Percentiles rank a stretch among this genome's conserved stretches.
Evolutionary conservation across 2,329 filamentous ascomycete species (phyloP).

Genomic region (Bipolaris cookei): DNA sequence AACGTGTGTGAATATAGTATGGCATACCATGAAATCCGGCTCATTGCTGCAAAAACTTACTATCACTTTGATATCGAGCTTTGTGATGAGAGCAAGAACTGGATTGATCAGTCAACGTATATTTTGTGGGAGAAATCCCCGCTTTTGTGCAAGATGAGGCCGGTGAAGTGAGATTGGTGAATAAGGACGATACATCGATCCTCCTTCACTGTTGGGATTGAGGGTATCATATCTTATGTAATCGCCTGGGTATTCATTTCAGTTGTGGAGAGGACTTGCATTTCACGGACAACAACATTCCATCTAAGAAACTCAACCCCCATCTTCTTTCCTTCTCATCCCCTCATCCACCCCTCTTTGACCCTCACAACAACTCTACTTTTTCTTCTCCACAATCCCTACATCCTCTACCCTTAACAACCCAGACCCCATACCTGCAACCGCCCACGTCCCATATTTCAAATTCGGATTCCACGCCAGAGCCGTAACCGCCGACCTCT

Average conservation of each 20-base stretch:
- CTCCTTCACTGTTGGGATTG: too few species aligned
- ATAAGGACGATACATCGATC: not conserved
- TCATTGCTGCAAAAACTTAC: constrained; percentile 49
- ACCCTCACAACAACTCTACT: too few species aligned
- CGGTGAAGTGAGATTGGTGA: constrained; percentile 6
- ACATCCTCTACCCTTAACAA: constrained; percentile 59
- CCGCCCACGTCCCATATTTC: constrained; percentile 58
- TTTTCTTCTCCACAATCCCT: constrained; percentile 25
- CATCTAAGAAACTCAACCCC: not conserved
- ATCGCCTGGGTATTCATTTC: too few species aligned
- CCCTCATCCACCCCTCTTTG: not conserved
- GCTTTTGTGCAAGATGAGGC: constrained; percentile 41
- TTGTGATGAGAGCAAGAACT: constrained; percentile 38
- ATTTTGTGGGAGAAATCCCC: constrained; percentile 49
- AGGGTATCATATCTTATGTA: too few species aligned
- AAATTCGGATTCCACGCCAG: constrained; percentile 61
- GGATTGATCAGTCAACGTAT: constrained; percentile 43
- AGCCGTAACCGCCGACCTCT: constrained; percentile 52
- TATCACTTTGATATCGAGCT: constrained; percentile 51
- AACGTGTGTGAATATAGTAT: constrained; percentile 28
- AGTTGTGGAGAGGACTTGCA: too few species aligned
- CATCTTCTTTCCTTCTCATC: not conserved
- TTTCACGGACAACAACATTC: too few species aligned
- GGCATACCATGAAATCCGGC: constrained; percentile 52
- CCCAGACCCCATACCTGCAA: constrained; percentile 57